Conservation (phyloP, 495 filamentous ascomycete species). For the Neurospora discreta region DNA sequence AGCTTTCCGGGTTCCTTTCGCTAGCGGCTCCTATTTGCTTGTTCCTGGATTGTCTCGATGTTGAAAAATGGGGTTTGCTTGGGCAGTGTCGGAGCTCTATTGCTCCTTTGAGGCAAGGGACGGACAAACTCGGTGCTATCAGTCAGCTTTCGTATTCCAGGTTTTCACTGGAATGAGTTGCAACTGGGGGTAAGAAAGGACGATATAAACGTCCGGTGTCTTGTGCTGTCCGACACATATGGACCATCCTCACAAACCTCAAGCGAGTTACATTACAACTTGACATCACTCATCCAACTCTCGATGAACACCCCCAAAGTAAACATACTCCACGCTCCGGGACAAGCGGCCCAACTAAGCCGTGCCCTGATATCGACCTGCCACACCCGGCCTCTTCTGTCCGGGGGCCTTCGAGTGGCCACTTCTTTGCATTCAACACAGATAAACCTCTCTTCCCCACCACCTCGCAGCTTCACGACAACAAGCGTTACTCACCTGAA, state of each 20-base stretch:
- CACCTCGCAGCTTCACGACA: conserved; percentile 29
- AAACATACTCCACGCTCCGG: conserved; percentile 23
- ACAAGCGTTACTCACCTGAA: conserved; percentile 24
- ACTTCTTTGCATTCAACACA: conserved; percentile 1
- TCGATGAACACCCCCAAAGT: conserved; percentile 19
- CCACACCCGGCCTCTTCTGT: conserved; percentile 1
- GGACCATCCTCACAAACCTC: not conserved
- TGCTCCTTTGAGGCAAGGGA: not conserved
- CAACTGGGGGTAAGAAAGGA: not conserved
- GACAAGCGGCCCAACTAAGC: conserved; percentile 23
- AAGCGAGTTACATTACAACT: not conserved
- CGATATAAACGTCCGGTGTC: not conserved
- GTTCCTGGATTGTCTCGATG: not conserved
- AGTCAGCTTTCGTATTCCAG: not conserved
- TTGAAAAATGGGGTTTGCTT: not conserved
- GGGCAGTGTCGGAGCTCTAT: not conserved
- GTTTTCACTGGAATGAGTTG: not conserved
- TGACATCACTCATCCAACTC: not conserved
- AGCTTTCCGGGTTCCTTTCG: not conserved
- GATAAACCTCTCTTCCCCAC: not conserved
- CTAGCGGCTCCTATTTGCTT: not conserved
- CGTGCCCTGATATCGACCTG: conserved; percentile 16
- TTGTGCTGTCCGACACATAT: not conserved
- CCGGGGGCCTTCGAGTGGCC: conserved; percentile 16
- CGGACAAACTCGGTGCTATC: not conserved